Conservation (phyloP, 2,329 filamentous ascomycete genomes). For the Exophiala sideris region DNA sequence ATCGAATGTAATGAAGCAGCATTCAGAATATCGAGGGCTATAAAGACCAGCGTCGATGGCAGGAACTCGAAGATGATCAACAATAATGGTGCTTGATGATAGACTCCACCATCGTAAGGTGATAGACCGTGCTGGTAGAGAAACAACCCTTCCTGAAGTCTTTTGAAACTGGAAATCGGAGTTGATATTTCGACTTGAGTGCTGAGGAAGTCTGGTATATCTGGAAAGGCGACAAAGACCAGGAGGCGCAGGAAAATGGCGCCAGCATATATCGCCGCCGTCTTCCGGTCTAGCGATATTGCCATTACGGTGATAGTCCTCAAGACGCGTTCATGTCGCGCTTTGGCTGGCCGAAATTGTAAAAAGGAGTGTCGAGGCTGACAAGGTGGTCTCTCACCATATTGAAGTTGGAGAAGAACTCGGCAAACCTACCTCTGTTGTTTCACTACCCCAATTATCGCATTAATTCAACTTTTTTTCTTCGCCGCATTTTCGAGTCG, state of each 20-base stretch:
- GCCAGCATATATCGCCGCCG: constrained; percentile 66
- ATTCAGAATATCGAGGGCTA: constrained; percentile 73
- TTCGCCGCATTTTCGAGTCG: constrained; percentile 1
- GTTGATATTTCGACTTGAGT: constrained; percentile 95
- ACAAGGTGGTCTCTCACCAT: constrained; percentile 1
- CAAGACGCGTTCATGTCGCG: neutral
- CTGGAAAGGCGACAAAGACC: constrained; percentile 77
- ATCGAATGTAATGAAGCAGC: constrained; percentile 76
- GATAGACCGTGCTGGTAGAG: constrained; percentile 95
- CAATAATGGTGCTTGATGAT: constrained; percentile 80
- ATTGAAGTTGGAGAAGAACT: constrained; percentile 4
- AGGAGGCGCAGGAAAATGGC: constrained; percentile 76
- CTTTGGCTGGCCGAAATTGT: neutral
- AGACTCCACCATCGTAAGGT: constrained; percentile 90
- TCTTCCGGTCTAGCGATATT: constrained; percentile 58
- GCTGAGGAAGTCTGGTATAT: constrained; percentile 77
- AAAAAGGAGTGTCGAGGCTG: constrained; percentile 19
- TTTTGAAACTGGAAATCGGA: constrained; percentile 95
- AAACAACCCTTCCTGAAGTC: constrained; percentile 95
- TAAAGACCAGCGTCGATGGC: constrained; percentile 79
- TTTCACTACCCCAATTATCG: neutral
- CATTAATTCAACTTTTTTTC: constrained; percentile 14
- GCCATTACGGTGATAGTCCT: constrained; percentile 15
- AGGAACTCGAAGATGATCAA: constrained; percentile 88
- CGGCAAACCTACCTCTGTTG: neutral